phyloP scores from a whole-genome alignment of 2,329 filamentous ascomycete genomes.

The Ophiobolus disseminans region DNA sequence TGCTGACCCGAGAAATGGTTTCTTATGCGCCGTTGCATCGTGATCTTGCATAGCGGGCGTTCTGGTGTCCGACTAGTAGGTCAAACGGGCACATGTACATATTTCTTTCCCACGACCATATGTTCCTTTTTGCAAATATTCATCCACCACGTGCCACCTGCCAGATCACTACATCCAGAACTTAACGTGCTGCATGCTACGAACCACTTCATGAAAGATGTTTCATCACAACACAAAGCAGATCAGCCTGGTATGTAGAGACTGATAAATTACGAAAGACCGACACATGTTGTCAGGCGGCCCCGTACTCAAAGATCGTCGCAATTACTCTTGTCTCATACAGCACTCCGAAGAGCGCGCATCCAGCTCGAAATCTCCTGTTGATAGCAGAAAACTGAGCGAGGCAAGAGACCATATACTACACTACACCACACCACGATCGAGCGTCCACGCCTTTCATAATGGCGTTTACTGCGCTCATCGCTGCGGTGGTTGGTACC shows the following conservation, averaged over 20 bases:
- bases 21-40: too few species aligned
- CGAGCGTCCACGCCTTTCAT: neutral
- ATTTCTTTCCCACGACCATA: too few species aligned
- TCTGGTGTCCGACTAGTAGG: too few species aligned
- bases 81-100: too few species aligned
- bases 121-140: neutral
- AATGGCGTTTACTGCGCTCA: neutral
- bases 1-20: too few species aligned
- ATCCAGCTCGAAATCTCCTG: constrained; percentile 51
- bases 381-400: constrained; percentile 45
- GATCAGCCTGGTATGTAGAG: constrained; percentile 48
- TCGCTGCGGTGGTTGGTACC: neutral
- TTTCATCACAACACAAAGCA: too few species aligned
- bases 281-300: constrained; percentile 40
- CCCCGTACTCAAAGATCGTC: constrained; percentile 52
- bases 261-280: constrained; percentile 50
- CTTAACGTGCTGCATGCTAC: too few species aligned
- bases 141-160: too few species aligned
- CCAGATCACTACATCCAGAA: too few species aligned
- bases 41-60: constrained; percentile 1
- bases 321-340: constrained; percentile 49
- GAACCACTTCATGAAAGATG: too few species aligned
- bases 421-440: neutral
- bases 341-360: constrained; percentile 23
- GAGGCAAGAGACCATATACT: constrained; percentile 46